Percentiles rank a stretch among this genome's conserved stretches.
phyloP scores from a whole-genome alignment of 805 yeast species.

The Naumovozyma castellii region DNA sequence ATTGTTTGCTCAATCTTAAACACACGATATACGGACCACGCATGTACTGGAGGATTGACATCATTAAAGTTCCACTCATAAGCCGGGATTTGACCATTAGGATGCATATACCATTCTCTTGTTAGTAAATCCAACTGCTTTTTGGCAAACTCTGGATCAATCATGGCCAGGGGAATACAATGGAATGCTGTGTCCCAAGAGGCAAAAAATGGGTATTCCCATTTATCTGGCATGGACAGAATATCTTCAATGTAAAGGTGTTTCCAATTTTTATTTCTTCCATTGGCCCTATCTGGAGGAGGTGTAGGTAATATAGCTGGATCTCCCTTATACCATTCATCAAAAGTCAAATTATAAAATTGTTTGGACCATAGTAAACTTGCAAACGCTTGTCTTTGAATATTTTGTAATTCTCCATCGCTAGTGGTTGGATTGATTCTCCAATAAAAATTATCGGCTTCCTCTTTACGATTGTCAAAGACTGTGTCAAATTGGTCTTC shows the following conservation, averaged over 20 bases:
- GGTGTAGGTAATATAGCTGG: conserved; percentile 68
- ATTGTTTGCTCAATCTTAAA: conserved; percentile 79
- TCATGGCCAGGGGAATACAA: conserved; percentile 84
- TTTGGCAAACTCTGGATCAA: conserved; percentile 87
- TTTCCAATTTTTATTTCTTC: conserved; percentile 84
- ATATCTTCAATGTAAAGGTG: conserved; percentile 83
- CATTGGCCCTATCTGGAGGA: conserved; percentile 68
- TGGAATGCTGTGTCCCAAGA: conserved; percentile 98
- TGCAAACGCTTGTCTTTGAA: conserved; percentile 90
- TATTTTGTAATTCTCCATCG: conserved; percentile 64
- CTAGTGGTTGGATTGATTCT: conserved; percentile 77
- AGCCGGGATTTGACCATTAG: conserved; percentile 95
- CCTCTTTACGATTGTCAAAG: conserved; percentile 65
- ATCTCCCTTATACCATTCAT: conserved; percentile 83
- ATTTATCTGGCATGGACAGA: conserved; percentile 83
- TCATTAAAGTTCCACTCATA: conserved; percentile 94
- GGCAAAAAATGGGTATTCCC: conserved; percentile 94
- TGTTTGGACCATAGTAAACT: conserved; percentile 92
- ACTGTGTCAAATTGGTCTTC: conserved; percentile 64
- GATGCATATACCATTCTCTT: conserved; percentile 96
- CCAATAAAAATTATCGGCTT: conserved; percentile 91
- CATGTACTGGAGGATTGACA: conserved; percentile 96
- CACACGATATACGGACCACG: conserved; percentile 86
- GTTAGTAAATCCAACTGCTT: conserved; percentile 77
- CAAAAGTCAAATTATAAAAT: conserved; percentile 76